Conservation (phyloP, 1,284 basidiomycete genomes). For the Papiliotrema flavescens region DNA sequence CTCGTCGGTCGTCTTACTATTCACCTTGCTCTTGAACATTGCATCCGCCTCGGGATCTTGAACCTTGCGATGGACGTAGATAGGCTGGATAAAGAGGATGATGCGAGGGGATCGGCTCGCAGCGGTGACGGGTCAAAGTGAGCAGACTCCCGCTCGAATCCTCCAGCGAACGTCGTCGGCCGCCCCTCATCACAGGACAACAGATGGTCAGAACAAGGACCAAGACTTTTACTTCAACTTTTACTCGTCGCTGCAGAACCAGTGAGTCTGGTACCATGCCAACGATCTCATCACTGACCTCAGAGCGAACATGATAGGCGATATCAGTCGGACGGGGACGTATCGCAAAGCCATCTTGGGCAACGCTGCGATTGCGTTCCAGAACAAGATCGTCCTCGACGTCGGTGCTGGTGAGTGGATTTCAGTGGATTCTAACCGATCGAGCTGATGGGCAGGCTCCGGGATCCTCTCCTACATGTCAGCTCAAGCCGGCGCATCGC, state of each 20-base stretch:
- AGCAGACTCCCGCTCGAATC: neutral
- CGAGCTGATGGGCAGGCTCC: constrained; percentile 40
- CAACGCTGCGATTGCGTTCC: constrained; percentile 44
- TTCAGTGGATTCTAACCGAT: neutral
- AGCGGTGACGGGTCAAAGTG: neutral
- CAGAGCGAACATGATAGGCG: constrained; percentile 51
- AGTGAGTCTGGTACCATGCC: constrained; percentile 18
- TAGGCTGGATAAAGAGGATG: too few species aligned
- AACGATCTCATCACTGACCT: neutral
- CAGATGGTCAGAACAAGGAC: constrained; percentile 23
- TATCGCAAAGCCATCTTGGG: constrained; percentile 50
- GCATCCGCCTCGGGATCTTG: too few species aligned
- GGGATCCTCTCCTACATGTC: constrained; percentile 54
- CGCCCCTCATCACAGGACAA: neutral
- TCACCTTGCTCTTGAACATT: too few species aligned
- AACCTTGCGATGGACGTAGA: too few species aligned
- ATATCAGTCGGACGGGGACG: constrained; percentile 45
- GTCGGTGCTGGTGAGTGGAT: constrained; percentile 50
- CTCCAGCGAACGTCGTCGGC: too few species aligned
- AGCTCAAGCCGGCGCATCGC: constrained; percentile 51
- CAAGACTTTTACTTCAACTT: constrained; percentile 47
- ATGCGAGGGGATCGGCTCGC: too few species aligned
- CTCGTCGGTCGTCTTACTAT: too few species aligned
- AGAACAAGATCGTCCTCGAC: constrained; percentile 48
- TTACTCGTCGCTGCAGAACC: constrained; percentile 44